Percentiles rank a stretch among this genome's conserved stretches.
Conservation (phyloP, 306 rosid species). For the Begonia loranthoides region DNA sequence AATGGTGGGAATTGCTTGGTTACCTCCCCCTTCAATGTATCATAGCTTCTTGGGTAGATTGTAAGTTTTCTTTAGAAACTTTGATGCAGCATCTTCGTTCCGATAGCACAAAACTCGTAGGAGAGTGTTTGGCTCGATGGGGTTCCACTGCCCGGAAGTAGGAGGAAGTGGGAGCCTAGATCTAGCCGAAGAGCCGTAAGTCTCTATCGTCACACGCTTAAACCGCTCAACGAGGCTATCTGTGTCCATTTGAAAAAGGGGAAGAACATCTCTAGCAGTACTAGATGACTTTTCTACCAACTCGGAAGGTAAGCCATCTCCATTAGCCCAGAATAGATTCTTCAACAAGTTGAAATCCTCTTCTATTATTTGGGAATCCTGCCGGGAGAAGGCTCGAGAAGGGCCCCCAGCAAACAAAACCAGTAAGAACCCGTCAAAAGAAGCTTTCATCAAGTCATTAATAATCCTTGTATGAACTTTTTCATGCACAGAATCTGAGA, state of each 20-base stretch:
- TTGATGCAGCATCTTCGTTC: conserved; percentile 73
- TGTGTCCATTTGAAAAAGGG: conserved; percentile 74
- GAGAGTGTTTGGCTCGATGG: conserved; percentile 83
- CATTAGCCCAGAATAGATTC: conserved; percentile 87
- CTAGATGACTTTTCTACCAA: conserved; percentile 67
- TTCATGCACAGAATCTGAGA: conserved; percentile 66
- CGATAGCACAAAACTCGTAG: conserved; percentile 81
- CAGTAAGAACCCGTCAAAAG: conserved; percentile 87
- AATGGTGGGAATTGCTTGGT: too few relatives aligned
- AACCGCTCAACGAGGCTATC: conserved; percentile 67
- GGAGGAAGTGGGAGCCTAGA: conserved; percentile 93
- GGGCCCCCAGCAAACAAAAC: conserved; percentile 99
- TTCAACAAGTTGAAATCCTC: conserved; percentile 73
- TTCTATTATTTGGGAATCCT: conserved; percentile 75
- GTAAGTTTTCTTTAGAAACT: conserved; percentile 76
- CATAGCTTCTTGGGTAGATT: conserved; percentile 86
- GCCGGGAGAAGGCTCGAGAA: conserved; percentile 60
- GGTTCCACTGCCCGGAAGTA: conserved; percentile 89
- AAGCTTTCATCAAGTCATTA: conserved; percentile 89
- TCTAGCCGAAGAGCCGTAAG: conserved; percentile 66
- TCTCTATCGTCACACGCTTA: conserved; percentile 56
- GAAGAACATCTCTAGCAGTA: conserved; percentile 55
- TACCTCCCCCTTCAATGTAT: conserved; percentile 1
- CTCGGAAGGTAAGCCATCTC: conserved; percentile 89
- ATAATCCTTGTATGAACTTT: conserved; percentile 69